Base-by-base conservation (phyloP, 257 asterid genomes). In the Leptodermis oblonga region DNA sequence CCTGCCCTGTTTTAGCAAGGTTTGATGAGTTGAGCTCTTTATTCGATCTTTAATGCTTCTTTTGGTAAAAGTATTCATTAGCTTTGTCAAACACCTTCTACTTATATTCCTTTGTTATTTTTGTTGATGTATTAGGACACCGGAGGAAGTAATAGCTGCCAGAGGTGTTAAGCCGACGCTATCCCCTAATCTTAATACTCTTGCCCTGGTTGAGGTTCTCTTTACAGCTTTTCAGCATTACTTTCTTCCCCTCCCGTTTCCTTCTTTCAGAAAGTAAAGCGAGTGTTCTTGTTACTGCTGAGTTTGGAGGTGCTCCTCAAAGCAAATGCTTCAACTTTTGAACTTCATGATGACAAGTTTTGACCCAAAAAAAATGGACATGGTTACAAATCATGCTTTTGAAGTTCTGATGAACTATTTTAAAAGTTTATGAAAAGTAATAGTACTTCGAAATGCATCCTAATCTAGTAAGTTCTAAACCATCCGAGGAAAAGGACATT, bases 141-240 rank as follows among this genome's bases (percentile, higher is more conserved):
- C 99, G 0, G 97, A 90, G 83, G 99, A 93, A 83, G 94, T 93
- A 51, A 85, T 93, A 70, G 96, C 96, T 34, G 99, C 99, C 64
- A 93, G 80, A 87, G 99, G 99, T 65, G 99, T 93, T 52, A 93
- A 93, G 84, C 99, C 99, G 20, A 93, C 97, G 36, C 76, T 93
- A 66, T 93, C 99, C 73, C 99, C 99, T 75, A 93, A 93, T 77
- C 95, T 93, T 28, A 85, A 93, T 80, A 93, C 99, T 51, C 82
- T 93, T 81, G 96, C 96, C 54, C 78, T 93, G 72, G 88, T 93
- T 74, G 99, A 93, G 97, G 99, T 93, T 78, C 68, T 75, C 77
- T 53, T 54, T 59, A 6, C 22, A 69, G 61, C 77, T 80, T 58
- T 59, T 73, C 64, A 67, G 64, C 45, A 63, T 73, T 67, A 31